Conservation (phyloP, 768 basidiomycete species). For the Pleurotus giganteus region DNA sequence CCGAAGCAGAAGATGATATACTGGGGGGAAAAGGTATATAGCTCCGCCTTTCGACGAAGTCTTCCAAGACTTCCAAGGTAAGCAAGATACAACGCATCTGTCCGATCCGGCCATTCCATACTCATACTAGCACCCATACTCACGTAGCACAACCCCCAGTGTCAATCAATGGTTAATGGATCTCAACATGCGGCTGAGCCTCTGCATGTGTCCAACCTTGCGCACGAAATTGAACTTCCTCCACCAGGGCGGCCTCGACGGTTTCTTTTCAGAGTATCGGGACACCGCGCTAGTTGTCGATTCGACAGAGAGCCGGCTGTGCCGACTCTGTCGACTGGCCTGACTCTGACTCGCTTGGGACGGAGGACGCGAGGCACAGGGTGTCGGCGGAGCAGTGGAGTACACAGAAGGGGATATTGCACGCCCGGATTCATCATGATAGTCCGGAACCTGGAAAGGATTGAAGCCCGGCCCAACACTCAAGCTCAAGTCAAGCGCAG, state of each 20-base stretch:
- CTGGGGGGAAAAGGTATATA: background rate
- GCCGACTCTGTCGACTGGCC: no score
- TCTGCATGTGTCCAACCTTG: slow-evolving; percentile 1
- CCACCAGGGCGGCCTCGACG: background rate
- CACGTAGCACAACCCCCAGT: background rate
- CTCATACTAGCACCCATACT: background rate
- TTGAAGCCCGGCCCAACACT: slow-evolving; percentile 36
- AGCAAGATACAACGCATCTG: no score
- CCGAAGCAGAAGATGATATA: no score
- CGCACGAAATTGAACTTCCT: slow-evolving; percentile 5
- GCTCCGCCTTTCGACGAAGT: no score
- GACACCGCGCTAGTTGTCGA: background rate
- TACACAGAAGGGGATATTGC: slow-evolving; percentile 38
- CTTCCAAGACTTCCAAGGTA: no score
- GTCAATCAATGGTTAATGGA: slow-evolving; percentile 2
- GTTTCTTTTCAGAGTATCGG: background rate
- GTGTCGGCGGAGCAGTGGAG: slow-evolving; percentile 31
- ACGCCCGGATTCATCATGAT: slow-evolving; percentile 31
- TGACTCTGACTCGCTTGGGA: slow-evolving; percentile 11
- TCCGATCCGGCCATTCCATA: no score
- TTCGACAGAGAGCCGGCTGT: background rate
- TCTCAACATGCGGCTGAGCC: slow-evolving; percentile 1
- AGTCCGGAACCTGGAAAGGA: slow-evolving; percentile 36
- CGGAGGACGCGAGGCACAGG: slow-evolving; percentile 25
- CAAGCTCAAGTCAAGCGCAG: slow-evolving; percentile 38